These are phyloP conservation scores for Termitomyces heimii DNA, from an alignment of 768 basidiomycete genomes.

Conservation along the genomic window DNA sequence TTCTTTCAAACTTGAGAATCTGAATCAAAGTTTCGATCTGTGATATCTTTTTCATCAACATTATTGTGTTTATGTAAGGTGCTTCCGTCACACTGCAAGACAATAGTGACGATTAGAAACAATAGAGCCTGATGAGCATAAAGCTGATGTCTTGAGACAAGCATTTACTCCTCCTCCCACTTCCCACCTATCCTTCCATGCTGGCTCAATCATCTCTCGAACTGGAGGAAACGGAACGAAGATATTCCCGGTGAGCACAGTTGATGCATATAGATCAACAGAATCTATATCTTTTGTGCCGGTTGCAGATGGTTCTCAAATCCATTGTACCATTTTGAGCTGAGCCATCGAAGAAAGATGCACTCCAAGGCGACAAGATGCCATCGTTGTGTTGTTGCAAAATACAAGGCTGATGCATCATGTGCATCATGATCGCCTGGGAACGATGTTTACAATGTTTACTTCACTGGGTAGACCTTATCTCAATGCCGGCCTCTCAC, in stretches of 20 bases:
- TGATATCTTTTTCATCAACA: neutral
- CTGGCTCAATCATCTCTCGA: too few species aligned
- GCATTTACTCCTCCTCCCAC: slow-evolving; percentile 11
- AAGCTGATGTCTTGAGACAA: slow-evolving; percentile 6
- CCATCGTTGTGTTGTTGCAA: neutral
- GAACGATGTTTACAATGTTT: neutral
- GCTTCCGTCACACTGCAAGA: neutral
- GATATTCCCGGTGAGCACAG: neutral
- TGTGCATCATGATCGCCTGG: neutral
- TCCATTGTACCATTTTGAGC: neutral
- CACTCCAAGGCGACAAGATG: neutral
- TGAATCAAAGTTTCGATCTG: neutral
- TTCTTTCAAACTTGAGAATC: neutral
- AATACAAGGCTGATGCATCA: neutral
- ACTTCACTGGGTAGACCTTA: neutral
- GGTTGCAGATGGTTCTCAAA: neutral
- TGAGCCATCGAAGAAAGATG: neutral
- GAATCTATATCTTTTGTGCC: neutral
- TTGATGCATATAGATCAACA: neutral
- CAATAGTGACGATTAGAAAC: slow-evolving; percentile 26
- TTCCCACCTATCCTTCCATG: neutral
- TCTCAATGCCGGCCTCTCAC: slow-evolving; percentile 3
- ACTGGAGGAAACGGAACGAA: neutral
- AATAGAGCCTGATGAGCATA: slow-evolving; percentile 20
- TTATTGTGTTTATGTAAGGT: slow-evolving; percentile 28